phyloP scores from a whole-genome alignment of 768 basidiomycete genomes.

The Coprinopsis strossmayeri region DNA sequence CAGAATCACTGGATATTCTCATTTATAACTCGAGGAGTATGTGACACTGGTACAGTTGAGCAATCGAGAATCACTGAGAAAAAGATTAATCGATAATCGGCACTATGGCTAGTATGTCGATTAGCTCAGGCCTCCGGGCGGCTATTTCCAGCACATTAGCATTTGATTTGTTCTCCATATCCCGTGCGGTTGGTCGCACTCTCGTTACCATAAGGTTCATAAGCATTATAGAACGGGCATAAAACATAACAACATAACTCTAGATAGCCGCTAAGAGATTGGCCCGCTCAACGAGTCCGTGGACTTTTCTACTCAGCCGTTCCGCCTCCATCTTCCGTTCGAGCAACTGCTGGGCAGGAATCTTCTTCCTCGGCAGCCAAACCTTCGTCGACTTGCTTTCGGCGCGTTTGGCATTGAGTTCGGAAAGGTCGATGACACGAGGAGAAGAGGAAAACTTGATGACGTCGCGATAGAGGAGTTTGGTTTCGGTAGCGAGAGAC shows the following conservation, averaged over 20 bases:
- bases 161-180: too few species aligned
- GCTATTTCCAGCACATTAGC: too few species aligned
- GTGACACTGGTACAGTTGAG: too few species aligned
- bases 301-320: slow-evolving; percentile 59
- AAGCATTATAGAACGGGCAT: background rate
- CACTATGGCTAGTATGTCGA: too few species aligned
- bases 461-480: slow-evolving; percentile 83
- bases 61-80: too few species aligned
- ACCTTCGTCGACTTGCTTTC: slow-evolving; percentile 39
- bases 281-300: slow-evolving; percentile 64
- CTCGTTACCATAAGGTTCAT: background rate
- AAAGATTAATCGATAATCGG: too few species aligned
- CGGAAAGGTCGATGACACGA: slow-evolving; percentile 79
- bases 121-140: too few species aligned
- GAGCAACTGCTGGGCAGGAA: slow-evolving; percentile 74
- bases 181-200: too few species aligned
- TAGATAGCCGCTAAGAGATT: slow-evolving; percentile 30
- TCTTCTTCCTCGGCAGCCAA: slow-evolving; percentile 79
- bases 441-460: slow-evolving; percentile 80
- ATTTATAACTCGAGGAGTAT: too few species aligned
- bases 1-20: too few species aligned
- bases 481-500: slow-evolving; percentile 75
- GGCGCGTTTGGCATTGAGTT: slow-evolving; percentile 43
- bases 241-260: background rate
- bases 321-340: slow-evolving; percentile 76